Evolutionary conservation across 2,329 filamentous ascomycete species (phyloP).

Genomic region (Penicillium italicum): DNA sequence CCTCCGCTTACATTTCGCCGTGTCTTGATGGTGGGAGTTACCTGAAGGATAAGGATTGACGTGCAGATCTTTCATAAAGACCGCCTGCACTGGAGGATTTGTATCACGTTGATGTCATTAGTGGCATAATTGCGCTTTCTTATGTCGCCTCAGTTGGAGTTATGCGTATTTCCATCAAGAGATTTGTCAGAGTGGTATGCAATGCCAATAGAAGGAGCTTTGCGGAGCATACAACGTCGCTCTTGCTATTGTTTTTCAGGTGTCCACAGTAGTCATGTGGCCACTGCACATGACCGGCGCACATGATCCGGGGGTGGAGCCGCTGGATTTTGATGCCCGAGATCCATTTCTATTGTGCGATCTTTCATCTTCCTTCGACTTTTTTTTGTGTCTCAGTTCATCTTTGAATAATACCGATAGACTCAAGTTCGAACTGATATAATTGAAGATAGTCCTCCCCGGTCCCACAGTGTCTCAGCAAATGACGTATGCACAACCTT

Average conservation of each 20-base stretch:
- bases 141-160: neutral
- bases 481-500: conserved; percentile 11
- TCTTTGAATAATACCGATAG: neutral
- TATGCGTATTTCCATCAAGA: neutral
- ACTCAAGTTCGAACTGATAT: neutral
- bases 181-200: neutral
- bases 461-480: neutral
- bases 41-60: neutral
- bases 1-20: neutral
- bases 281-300: conserved; percentile 10
- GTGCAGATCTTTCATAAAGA: neutral
- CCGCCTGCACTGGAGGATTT: neutral
- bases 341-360: neutral
- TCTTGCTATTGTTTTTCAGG: neutral
- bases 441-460: neutral
- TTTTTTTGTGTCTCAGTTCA: neutral
- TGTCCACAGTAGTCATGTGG: conserved; percentile 13
- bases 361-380: neutral
- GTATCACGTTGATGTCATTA: conserved; percentile 10
- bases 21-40: neutral
- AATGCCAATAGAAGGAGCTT: neutral
- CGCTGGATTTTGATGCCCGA: neutral
- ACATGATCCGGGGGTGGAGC: conserved; percentile 17
- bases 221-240: neutral
- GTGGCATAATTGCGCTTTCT: neutral